Percentiles rank a stretch among this genome's conserved stretches.
Conservation (phyloP, 345 rosid species). For the Citrus australasica region DNA sequence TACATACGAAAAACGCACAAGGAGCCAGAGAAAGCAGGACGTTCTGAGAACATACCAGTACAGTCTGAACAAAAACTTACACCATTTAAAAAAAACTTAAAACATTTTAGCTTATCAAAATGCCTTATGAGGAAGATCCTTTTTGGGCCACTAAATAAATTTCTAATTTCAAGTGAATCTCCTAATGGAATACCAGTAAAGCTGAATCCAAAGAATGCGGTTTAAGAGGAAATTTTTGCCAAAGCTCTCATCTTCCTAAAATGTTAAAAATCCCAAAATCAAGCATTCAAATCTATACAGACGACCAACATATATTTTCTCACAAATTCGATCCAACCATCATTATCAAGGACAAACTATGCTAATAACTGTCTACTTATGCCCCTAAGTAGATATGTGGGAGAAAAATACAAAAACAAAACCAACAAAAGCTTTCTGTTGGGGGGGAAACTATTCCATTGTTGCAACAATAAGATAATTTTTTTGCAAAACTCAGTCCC, state of each 20-base stretch:
- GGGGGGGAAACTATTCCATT: not conserved
- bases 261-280: not conserved
- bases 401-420: not conserved
- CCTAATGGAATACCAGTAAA: not conserved
- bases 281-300: not conserved
- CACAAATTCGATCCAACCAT: not conserved
- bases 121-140: not conserved
- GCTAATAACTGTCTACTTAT: not conserved
- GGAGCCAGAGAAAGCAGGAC: not conserved
- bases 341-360: not conserved
- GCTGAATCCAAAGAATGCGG: not conserved
- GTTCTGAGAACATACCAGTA: not conserved
- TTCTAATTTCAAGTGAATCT: not conserved
- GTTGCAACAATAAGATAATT: conserved; percentile 4
- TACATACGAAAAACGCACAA: not conserved
- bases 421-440: not conserved
- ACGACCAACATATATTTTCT: not conserved
- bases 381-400: not conserved
- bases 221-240: no score
- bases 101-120: not conserved
- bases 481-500: conserved; percentile 36
- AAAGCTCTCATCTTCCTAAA: not conserved
- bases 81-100: not conserved
- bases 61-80: not conserved
- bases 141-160: not conserved